Base-by-base conservation (phyloP, 805 yeast species). In the Saccharomycopsis fodiens region DNA sequence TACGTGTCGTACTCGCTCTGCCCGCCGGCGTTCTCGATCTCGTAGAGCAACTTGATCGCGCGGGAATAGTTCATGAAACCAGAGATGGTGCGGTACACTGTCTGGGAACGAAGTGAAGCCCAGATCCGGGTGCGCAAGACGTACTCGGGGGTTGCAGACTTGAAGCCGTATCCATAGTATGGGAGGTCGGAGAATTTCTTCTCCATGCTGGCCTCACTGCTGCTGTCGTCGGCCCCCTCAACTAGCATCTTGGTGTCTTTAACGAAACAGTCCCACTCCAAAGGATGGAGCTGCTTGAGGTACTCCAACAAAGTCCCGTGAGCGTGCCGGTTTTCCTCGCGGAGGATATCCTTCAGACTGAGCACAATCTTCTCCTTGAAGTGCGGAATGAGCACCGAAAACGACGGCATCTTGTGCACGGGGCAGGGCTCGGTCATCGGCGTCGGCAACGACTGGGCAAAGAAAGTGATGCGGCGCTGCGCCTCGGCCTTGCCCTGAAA, bases 381-480 rank as follows among this genome's bases (percentile, higher is more conserved):
- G 60, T 88, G 96, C 6, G 96, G 96, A 38, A 88, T 74, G 57
- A 88, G 68, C 6, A 87, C 95, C 1, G 93, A 78, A 55, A 86
- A 86, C 0, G 85, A 68, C 1, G 95, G 94, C 86, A 85, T 84
- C 37, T 77, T 69, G 17, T 71, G 73, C 5, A 81, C 72, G 0
- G 86, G 74, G 10, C 72, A 63, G 0, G 87, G 80, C 38, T 80
- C 87, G 0, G 86, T 83, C 67, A 87, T 82, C 1, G 95, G 91
- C 0, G 94, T 85, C 0, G 95, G 80, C 36, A 87, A 66, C 0
- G 95, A 85, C 57, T 87, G 95, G 0, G 96, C 96, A 69, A 87
- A 87, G 58, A 85, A 87, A 0, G 95, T 83, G 1, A 87, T 75
- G 52, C 96, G 70, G 55, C 96, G 68, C 57, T 80, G 81, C 0